Evolutionary conservation across 129 eudicot species (phyloP).

Genomic region (Flaveria ramosissima): DNA sequence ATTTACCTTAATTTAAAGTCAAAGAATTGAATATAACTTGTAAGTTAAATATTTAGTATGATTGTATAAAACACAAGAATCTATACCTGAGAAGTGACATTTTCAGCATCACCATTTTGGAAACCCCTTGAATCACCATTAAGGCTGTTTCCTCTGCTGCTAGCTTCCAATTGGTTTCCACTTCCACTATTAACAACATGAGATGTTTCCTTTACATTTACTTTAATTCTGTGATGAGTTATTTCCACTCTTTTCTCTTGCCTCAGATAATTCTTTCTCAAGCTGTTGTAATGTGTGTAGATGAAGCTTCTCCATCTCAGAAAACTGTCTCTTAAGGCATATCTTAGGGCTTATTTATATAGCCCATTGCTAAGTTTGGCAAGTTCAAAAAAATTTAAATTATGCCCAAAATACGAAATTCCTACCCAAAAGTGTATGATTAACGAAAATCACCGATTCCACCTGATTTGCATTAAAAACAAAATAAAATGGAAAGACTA

Average conservation of each 20-base stretch:
- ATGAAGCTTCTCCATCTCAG: constrained; percentile 81
- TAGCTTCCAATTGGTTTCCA: constrained; percentile 55
- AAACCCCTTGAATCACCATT: constrained; percentile 42
- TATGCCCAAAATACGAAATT: no score
- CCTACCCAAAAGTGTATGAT: no score
- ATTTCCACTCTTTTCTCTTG: constrained; percentile 67
- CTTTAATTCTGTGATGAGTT: constrained; percentile 20
- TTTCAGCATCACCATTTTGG: constrained; percentile 58
- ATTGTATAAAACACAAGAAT: neutral
- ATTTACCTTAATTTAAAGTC: neutral
- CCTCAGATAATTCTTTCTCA: constrained; percentile 76
- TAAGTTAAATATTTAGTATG: neutral
- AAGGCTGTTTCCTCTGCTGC: constrained; percentile 43
- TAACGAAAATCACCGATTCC: no score
- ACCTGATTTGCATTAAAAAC: no score
- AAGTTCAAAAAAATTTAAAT: no score
- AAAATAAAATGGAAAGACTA: no score
- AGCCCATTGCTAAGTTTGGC: no score
- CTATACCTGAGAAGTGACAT: constrained; percentile 53
- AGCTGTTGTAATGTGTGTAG: constrained; percentile 70
- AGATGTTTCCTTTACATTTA: constrained; percentile 48
- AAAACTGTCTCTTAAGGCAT: constrained; percentile 41
- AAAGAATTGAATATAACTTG: neutral
- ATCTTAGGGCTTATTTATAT: no score
- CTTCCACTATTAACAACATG: constrained; percentile 48